Conservation (phyloP, 148 eudicot genomes). For the Arctostaphylos glauca region DNA sequence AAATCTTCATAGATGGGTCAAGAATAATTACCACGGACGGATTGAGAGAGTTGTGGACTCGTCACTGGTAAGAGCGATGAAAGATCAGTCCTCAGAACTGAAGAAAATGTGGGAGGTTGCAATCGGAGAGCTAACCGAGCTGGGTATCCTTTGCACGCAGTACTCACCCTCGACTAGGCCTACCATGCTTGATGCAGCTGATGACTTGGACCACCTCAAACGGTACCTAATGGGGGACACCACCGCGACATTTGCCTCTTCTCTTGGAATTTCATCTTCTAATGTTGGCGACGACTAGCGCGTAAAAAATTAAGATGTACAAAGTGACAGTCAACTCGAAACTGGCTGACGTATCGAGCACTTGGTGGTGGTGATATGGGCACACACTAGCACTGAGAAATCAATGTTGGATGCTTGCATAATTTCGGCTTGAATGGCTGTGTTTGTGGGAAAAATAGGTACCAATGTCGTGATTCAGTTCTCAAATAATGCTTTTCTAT, state of each 20-base stretch:
- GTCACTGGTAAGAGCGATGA: slow-evolving; percentile 25
- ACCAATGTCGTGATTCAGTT: too few relatives aligned
- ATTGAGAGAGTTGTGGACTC: slow-evolving; percentile 33
- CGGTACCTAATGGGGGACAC: slow-evolving; percentile 36
- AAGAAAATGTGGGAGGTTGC: slow-evolving; percentile 42
- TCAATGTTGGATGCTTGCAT: too few relatives aligned
- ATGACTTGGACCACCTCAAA: slow-evolving; percentile 33
- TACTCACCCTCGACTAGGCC: slow-evolving; percentile 32
- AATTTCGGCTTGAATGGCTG: too few relatives aligned
- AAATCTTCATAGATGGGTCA: slow-evolving; percentile 41
- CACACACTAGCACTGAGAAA: too few relatives aligned
- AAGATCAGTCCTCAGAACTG: slow-evolving; percentile 33
- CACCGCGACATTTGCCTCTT: slow-evolving; percentile 36
- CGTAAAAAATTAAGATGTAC: neutral
- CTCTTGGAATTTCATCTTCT: slow-evolving; percentile 37
- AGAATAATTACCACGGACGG: slow-evolving; percentile 29
- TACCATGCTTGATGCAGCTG: slow-evolving; percentile 45
- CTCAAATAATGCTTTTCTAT: too few relatives aligned
- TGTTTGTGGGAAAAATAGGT: too few relatives aligned
- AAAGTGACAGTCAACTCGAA: too few relatives aligned
- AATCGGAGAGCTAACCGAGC: slow-evolving; percentile 27
- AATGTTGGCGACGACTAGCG: slow-evolving; percentile 21
- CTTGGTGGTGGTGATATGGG: too few relatives aligned
- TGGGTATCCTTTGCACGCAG: slow-evolving; percentile 45
- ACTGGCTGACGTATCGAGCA: too few relatives aligned